Conservation (phyloP, 2,329 filamentous ascomycete genomes). For the Talaromyces piceae region DNA sequence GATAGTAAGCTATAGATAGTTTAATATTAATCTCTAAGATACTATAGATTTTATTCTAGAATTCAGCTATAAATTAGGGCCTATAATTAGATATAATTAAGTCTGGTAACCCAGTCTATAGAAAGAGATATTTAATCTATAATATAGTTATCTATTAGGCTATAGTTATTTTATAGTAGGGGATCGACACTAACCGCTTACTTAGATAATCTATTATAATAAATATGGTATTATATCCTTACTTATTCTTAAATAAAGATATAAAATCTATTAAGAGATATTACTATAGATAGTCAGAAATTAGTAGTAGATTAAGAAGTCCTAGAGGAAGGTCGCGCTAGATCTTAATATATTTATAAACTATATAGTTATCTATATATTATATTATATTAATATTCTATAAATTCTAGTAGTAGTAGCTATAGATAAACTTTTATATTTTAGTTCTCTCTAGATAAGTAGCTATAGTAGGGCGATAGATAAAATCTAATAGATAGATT, state of each 20-base stretch:
- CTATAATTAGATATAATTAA: background rate
- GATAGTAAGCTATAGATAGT: background rate
- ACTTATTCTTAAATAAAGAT: background rate
- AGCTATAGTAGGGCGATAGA: background rate
- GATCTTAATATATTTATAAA: background rate
- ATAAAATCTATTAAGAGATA: slow-evolving; percentile 1
- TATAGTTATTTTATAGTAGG: background rate
- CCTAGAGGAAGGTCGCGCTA: background rate
- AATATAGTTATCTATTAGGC: background rate
- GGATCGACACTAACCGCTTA: background rate
- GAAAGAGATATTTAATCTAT: background rate
- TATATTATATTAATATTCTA: slow-evolving; percentile 1
- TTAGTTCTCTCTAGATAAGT: background rate
- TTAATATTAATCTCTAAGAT: slow-evolving; percentile 1
- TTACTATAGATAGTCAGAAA: slow-evolving; percentile 1
- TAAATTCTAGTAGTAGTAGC: background rate
- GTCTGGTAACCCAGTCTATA: background rate
- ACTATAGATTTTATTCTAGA: slow-evolving; percentile 1
- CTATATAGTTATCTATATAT: slow-evolving; percentile 1
- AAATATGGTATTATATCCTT: background rate
- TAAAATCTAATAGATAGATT: background rate
- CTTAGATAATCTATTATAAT: slow-evolving; percentile 1
- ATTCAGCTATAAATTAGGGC: background rate
- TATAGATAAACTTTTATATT: background rate
- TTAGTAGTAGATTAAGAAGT: background rate